These are phyloP conservation scores for Pezicula radicicola DNA, from an alignment of 2,329 filamentous ascomycete species.

Conservation along the genomic window DNA sequence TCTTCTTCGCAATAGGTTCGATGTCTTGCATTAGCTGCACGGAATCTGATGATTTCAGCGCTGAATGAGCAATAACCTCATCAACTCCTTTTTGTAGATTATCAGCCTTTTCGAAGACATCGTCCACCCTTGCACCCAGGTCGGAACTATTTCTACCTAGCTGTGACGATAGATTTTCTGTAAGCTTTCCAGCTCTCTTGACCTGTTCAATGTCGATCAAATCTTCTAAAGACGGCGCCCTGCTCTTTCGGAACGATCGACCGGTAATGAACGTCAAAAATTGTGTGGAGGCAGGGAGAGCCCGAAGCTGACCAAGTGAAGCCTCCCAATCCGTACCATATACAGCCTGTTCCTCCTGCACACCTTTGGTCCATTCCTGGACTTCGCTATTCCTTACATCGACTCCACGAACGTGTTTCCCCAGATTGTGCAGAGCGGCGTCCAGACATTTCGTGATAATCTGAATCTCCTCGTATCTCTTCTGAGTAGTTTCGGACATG, in stretches of 20 bases:
- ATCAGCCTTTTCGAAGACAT: conserved; percentile 60
- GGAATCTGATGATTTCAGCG: conserved; percentile 59
- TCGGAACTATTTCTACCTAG: conserved; percentile 59
- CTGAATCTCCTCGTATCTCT: conserved; percentile 69
- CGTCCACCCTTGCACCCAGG: conserved; percentile 56
- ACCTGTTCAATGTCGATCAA: conserved; percentile 74
- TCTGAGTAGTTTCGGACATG: conserved; percentile 59
- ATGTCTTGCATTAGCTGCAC: conserved; percentile 77
- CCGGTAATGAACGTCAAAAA: conserved; percentile 67
- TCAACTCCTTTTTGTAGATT: conserved; percentile 62
- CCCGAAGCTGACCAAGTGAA: conserved; percentile 62
- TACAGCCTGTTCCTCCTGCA: conserved; percentile 64
- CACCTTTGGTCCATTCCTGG: conserved; percentile 66
- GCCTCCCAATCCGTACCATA: conserved; percentile 65
- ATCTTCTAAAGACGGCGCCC: conserved; percentile 63
- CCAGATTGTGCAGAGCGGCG: conserved; percentile 82
- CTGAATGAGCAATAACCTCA: conserved; percentile 50
- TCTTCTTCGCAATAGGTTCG: conserved; percentile 79
- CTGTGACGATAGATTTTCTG: conserved; percentile 53
- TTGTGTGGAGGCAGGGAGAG: conserved; percentile 60
- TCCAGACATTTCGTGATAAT: conserved; percentile 77
- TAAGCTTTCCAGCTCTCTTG: conserved; percentile 67
- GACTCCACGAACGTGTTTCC: conserved; percentile 68
- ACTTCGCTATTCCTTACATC: conserved; percentile 70
- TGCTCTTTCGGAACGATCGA: conserved; percentile 38